phyloP scores from a whole-genome alignment of 805 yeast species.

The Yarrowia alimentaria region DNA sequence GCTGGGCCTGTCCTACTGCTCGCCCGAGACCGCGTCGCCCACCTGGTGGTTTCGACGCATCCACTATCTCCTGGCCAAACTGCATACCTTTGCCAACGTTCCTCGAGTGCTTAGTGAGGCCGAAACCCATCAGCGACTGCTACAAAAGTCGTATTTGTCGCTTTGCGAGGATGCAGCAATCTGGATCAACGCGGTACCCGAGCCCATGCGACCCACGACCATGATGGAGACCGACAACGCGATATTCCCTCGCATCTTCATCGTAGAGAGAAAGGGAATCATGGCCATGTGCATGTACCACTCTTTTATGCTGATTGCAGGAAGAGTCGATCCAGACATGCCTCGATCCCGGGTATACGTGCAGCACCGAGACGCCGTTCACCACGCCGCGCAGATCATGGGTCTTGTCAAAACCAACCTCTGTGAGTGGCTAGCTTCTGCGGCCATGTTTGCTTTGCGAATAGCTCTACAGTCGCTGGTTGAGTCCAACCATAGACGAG shows the following conservation, averaged over 20 bases:
- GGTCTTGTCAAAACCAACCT: conserved; percentile 13
- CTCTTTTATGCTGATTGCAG: conserved; percentile 10
- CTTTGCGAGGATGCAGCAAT: conserved; percentile 10
- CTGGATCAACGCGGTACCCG: neutral
- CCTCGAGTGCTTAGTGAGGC: conserved; percentile 3
- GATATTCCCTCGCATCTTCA: conserved; percentile 3
- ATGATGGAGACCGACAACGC: conserved; percentile 1
- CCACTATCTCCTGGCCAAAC: conserved; percentile 7
- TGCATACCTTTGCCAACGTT: conserved; percentile 7
- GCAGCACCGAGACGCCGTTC: neutral
- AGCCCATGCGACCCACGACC: conserved; percentile 17
- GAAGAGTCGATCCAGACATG: neutral
- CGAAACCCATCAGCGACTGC: neutral
- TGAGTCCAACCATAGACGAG: neutral
- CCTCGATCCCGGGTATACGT: neutral
- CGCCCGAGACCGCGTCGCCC: conserved; percentile 7
- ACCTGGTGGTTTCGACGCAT: conserved; percentile 22
- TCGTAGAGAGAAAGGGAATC: conserved; percentile 9
- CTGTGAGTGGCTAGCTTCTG: conserved; percentile 19
- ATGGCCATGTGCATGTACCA: conserved; percentile 25
- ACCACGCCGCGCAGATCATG: conserved; percentile 5
- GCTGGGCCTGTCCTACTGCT: neutral
- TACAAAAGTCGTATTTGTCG: conserved; percentile 5
- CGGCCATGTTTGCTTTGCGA: conserved; percentile 13
- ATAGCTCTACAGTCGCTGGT: neutral